Evolutionary conservation across 805 yeast genomes (phyloP), one percentile per base, ranked within the genome.

Genomic region (Metschnikowia hibisci): DNA sequence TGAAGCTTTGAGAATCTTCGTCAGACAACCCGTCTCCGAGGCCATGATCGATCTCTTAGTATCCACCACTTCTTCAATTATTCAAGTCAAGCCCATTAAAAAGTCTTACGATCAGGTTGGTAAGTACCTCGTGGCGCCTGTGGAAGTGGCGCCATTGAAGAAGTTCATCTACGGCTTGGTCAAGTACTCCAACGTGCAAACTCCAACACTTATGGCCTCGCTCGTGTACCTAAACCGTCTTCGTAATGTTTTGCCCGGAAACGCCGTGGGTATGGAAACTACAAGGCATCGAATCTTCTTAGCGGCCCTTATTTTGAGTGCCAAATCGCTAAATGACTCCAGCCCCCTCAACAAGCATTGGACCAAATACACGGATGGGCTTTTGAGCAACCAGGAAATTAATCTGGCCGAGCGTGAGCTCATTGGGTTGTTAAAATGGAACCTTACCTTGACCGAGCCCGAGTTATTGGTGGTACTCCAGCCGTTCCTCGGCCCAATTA

Each of bases 321-420:
- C 98, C 12, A 91, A 91, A 69, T 82, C 81, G 50, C 76, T 90
- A 51, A 91, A 91, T 65, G 99, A 91, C 69, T 85, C 96, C 3
- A 83, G 95, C 15, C 99, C 99, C 33, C 76, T 91, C 61, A 91
- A 91, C 68, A 90, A 85, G 67, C 97, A 93, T 69, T 91, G 99
- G 99, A 83, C 96, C 4, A 76, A 80, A 47, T 90, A 91, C 70
- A 90, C 98, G 3, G 82, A 84, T 60, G 97, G 97, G 0, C 72
- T 93, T 33, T 76, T 91, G 47, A 61, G 81, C 8, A 68, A 86
- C 30, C 73, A 73, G 16, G 98, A 91, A 58, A 88, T 93, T 42
- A 93, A 91, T 64, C 81, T 89, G 51, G 85, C 95, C 57, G 99
- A 91, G 67, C 76, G 90, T 52, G 98, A 91, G 66, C 71, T 93